phyloP scores from a whole-genome alignment of 2,329 filamentous ascomycete genomes.

The Penicillium oxalicum region DNA sequence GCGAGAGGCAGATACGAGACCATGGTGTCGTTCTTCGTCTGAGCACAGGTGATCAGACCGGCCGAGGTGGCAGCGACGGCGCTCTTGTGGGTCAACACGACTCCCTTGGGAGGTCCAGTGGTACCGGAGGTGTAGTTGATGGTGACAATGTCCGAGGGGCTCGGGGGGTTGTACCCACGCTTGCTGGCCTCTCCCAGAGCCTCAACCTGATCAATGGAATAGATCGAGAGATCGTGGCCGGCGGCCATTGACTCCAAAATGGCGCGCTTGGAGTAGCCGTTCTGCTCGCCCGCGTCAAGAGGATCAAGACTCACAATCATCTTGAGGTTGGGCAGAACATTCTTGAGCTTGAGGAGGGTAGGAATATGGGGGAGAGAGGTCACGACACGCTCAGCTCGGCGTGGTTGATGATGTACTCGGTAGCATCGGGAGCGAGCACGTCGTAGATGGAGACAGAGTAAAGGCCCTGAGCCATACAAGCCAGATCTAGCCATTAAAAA shows the following conservation, averaged over 20 bases:
- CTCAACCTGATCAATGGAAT: slow-evolving; percentile 76
- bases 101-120: slow-evolving; percentile 59
- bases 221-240: slow-evolving; percentile 69
- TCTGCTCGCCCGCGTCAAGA: slow-evolving; percentile 69
- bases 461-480: slow-evolving; percentile 76
- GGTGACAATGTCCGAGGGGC: slow-evolving; percentile 71
- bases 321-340: slow-evolving; percentile 74
- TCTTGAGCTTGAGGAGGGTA: slow-evolving; percentile 69
- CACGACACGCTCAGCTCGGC: slow-evolving; percentile 65
- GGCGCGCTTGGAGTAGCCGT: slow-evolving; percentile 70
- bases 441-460: slow-evolving; percentile 94
- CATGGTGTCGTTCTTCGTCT: slow-evolving; percentile 56
- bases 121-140: slow-evolving; percentile 63
- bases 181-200: slow-evolving; percentile 66
- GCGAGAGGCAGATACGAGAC: slow-evolving; percentile 89
- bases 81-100: slow-evolving; percentile 69
- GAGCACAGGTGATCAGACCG: slow-evolving; percentile 51
- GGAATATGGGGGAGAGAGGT: slow-evolving; percentile 77
- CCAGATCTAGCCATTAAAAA: slow-evolving; percentile 58
- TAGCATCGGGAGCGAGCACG: slow-evolving; percentile 82
- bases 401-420: slow-evolving; percentile 95
- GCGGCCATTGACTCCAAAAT: slow-evolving; percentile 69
- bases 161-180: slow-evolving; percentile 64
- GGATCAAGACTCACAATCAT: slow-evolving; percentile 82
- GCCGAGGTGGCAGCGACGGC: slow-evolving; percentile 67